Percentiles rank a stretch among this genome's conserved stretches.
Evolutionary conservation across 306 rosid species (phyloP).

Genomic region (Calophaca sinica): DNA sequence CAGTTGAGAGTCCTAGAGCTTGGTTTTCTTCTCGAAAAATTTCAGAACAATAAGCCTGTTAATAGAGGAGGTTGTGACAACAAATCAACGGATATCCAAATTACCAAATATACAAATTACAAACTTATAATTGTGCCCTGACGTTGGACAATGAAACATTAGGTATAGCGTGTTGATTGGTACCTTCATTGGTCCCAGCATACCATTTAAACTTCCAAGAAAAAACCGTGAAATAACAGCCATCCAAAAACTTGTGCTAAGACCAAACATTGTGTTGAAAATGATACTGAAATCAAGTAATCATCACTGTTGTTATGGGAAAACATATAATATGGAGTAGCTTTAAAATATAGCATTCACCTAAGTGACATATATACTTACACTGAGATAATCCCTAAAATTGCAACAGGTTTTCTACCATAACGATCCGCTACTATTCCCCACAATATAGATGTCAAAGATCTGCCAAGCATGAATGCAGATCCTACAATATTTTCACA

Average conservation of each 20-base stretch:
- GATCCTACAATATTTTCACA: constrained; percentile 64
- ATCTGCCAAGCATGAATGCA: constrained; percentile 83
- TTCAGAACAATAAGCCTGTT: constrained; percentile 82
- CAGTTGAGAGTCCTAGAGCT: constrained; percentile 80
- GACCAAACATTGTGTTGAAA: constrained; percentile 85
- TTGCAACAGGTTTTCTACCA: constrained; percentile 81
- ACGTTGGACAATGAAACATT: not conserved
- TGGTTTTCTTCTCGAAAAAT: constrained; percentile 74
- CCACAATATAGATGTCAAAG: constrained; percentile 80
- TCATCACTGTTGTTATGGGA: not conserved
- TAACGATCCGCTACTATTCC: constrained; percentile 86
- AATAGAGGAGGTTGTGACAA: constrained; percentile 23
- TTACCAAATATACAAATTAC: too few species aligned
- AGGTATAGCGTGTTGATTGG: not conserved
- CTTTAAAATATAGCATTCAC: constrained; percentile 22
- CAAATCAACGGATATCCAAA: not conserved
- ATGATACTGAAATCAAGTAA: constrained; percentile 60
- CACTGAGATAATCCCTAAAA: constrained; percentile 67
- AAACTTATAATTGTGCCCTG: not conserved
- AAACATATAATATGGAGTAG: not conserved
- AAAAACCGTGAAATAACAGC: constrained; percentile 73
- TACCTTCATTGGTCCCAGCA: constrained; percentile 92
- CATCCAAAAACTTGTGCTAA: constrained; percentile 90
- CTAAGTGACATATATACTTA: constrained; percentile 47
- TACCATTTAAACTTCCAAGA: constrained; percentile 88